Evolutionary conservation across 306 rosid genomes (phyloP).

Genomic region (Ormosia semicastrata): DNA sequence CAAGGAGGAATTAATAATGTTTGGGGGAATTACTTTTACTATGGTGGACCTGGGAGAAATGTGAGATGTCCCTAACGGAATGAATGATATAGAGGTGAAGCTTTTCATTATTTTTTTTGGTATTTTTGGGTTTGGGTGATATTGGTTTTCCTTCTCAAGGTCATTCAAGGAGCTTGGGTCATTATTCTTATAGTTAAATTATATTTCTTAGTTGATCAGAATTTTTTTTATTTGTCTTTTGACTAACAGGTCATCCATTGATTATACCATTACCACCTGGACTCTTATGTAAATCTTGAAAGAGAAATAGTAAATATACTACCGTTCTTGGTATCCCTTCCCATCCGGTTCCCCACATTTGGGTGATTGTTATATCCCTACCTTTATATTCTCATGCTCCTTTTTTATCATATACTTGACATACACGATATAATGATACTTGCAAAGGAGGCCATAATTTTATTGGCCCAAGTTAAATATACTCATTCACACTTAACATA

Average conservation of each 20-base stretch:
- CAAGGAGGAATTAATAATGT: slow-evolving; percentile 84
- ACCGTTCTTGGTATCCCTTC: slow-evolving; percentile 29
- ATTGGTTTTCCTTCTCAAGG: slow-evolving; percentile 44
- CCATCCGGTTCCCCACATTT: neutral
- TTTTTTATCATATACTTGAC: neutral
- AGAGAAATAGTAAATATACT: slow-evolving; percentile 61
- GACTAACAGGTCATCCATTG: slow-evolving; percentile 60
- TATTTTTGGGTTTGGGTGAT: slow-evolving; percentile 59
- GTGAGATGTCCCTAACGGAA: slow-evolving; percentile 72
- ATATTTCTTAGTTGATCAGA: slow-evolving; percentile 37
- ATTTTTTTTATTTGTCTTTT: slow-evolving; percentile 13
- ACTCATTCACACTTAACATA: neutral
- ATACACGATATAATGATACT: neutral
- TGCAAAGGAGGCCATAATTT: neutral
- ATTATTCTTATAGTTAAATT: slow-evolving; percentile 44
- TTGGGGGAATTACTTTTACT: slow-evolving; percentile 96
- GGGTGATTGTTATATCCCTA: neutral
- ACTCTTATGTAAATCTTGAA: slow-evolving; percentile 60
- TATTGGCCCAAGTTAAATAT: neutral
- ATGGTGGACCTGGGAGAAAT: slow-evolving; percentile 98
- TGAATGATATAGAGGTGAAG: slow-evolving; percentile 32
- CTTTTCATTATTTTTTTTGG: neutral
- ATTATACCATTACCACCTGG: slow-evolving; percentile 43
- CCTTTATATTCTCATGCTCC: neutral
- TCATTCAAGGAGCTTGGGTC: slow-evolving; percentile 52